These are phyloP conservation scores for Saturnispora mendoncae DNA, from an alignment of 805 yeast species.

Conservation along the genomic window DNA sequence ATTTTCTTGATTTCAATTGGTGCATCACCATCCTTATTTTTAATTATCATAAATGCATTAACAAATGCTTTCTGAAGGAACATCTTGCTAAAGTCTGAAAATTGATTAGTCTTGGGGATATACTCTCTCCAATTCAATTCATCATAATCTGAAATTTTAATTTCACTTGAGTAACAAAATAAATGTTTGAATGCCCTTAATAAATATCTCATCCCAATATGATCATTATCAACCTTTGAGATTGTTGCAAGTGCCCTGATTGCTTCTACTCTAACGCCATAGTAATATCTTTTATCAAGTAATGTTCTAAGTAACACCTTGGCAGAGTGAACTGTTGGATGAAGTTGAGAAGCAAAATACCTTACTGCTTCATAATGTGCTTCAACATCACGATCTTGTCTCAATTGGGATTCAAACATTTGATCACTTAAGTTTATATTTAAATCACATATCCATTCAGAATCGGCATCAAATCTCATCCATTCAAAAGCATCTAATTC, in stretches of 20 bases:
- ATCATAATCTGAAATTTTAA: constrained; percentile 18
- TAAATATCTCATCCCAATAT: constrained; percentile 65
- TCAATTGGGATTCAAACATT: constrained; percentile 89
- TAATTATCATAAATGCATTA: constrained; percentile 46
- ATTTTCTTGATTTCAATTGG: constrained; percentile 52
- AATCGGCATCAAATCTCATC: constrained; percentile 96
- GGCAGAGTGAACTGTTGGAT: constrained; percentile 59
- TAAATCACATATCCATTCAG: constrained; percentile 87
- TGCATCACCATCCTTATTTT: constrained; percentile 51
- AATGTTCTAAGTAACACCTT: constrained; percentile 71
- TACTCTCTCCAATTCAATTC: constrained; percentile 32
- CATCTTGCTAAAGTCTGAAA: constrained; percentile 58
- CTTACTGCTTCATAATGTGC: constrained; percentile 83
- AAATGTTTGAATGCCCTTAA: constrained; percentile 57
- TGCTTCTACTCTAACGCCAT: constrained; percentile 84
- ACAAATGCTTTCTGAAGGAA: constrained; percentile 67
- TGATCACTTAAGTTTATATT: constrained; percentile 84
- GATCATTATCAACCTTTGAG: constrained; percentile 52
- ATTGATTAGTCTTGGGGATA: constrained; percentile 74
- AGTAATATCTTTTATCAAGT: constrained; percentile 76
- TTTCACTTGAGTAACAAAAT: constrained; percentile 58
- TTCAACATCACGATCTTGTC: constrained; percentile 91
- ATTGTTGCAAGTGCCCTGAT: constrained; percentile 66
- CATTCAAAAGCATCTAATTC: constrained; percentile 80
- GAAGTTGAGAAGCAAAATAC: constrained; percentile 54